Base-by-base conservation (phyloP, 164 flowering plant genomes). In the Annona cherimola region DNA sequence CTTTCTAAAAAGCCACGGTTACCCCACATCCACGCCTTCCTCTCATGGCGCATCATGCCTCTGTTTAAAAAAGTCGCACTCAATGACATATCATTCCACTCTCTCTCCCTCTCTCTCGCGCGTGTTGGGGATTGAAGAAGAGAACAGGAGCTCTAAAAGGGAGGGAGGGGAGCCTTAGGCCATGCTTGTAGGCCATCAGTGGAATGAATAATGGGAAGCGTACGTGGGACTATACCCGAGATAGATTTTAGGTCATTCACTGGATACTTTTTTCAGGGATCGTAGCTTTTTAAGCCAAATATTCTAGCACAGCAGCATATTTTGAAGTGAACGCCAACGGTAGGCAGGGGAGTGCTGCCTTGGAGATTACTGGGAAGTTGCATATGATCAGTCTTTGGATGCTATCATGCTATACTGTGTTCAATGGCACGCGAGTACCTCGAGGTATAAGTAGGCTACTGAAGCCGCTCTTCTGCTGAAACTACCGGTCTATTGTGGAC, bases 21-120 rank as follows among this genome's bases (percentile, higher is more conserved):
- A 42, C 57, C 76, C 73, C 67, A 55, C 76, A 71, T 43, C 67
- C 66, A 68, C 63, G 45, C 67, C 42, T 73, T 64, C 45, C 45
- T 64, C 66, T 63, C 14, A 61, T 68, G 64, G 75, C 43, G 72
- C 76, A 76, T 76, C 73, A 63, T 72, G 65, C 75, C 61, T 69
- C 61, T 67, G 73, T 76, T 76, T 72, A 63, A 72, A 76, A 68
- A 57, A 50, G 55, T 50, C 12, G 11, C 18, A 40, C 18, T 16
- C 35, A 55, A 12, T 12, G 71, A 55, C 63, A 40, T 70, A 66
- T 70, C 66, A 61, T 19, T 57, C 73, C 73, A 70, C 73, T 50
- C 61, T 50, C 73, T 57, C 26, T 64, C 64, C 55, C 69, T 45
- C 60, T 14, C 44, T 14, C 59, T 45, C n/a, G 19, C 67, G 35